These are phyloP conservation scores for Vigna nakashimae DNA, from an alignment of 306 rosid species.

Conservation along the genomic window DNA sequence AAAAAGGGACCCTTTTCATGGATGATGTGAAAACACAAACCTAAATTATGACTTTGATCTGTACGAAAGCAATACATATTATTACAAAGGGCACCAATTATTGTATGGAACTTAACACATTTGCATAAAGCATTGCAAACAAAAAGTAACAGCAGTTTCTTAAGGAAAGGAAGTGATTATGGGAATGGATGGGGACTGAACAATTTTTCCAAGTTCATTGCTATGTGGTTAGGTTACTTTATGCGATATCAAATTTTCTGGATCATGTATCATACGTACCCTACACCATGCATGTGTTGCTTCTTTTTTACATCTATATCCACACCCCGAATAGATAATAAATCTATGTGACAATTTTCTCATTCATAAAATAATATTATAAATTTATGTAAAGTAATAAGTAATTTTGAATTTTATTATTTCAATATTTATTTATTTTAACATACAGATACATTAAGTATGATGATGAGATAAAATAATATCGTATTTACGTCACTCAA, in stretches of 20 bases:
- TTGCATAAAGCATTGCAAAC: conserved; percentile 15
- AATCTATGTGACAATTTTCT: too few relatives aligned
- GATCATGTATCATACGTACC: background rate
- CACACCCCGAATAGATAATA: too few relatives aligned
- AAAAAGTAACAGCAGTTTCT: conserved; percentile 23
- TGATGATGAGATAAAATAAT: too few relatives aligned
- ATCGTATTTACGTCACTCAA: too few relatives aligned
- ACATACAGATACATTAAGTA: too few relatives aligned
- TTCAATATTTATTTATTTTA: too few relatives aligned
- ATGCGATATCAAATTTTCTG: background rate
- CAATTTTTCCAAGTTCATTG: conserved; percentile 13
- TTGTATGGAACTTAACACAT: conserved; percentile 14
- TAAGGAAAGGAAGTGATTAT: background rate
- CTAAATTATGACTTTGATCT: conserved; percentile 43
- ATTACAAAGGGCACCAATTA: conserved; percentile 45
- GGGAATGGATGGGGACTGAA: conserved; percentile 1
- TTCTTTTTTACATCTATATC: background rate
- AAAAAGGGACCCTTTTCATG: conserved; percentile 43
- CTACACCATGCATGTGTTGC: background rate
- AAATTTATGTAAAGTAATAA: too few relatives aligned
- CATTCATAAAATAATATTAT: too few relatives aligned
- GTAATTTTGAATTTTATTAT: too few relatives aligned
- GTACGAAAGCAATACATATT: conserved; percentile 35
- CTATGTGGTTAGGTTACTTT: background rate
- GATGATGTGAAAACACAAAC: conserved; percentile 51